These are phyloP conservation scores for Sphaerulina vaccinii DNA, from an alignment of 2,329 filamentous ascomycete genomes.

Conservation along the genomic window DNA sequence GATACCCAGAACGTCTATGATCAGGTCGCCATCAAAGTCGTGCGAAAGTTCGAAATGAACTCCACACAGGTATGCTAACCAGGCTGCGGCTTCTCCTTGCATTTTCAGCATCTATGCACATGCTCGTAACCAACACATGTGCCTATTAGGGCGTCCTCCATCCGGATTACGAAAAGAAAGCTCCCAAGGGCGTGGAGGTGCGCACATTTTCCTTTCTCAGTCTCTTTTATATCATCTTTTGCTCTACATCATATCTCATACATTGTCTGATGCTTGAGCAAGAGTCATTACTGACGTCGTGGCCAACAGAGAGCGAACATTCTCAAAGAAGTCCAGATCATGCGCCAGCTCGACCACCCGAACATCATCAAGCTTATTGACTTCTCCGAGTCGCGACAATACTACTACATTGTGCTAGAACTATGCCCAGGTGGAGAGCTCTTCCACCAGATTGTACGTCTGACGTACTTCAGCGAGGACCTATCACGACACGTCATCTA, in stretches of 20 bases:
- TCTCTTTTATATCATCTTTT: not conserved
- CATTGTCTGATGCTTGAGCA: constrained; percentile 2
- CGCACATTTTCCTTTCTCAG: constrained; percentile 45
- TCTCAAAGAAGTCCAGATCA: constrained; percentile 97
- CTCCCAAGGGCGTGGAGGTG: constrained; percentile 95
- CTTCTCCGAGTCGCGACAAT: constrained; percentile 89
- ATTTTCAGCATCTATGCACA: constrained; percentile 17
- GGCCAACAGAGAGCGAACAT: constrained; percentile 82
- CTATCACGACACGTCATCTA: constrained; percentile 90
- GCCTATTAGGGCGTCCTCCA: constrained; percentile 65
- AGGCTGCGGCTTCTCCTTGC: constrained; percentile 14
- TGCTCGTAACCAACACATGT: constrained; percentile 27
- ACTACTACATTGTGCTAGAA: constrained; percentile 97
- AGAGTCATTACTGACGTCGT: constrained; percentile 44
- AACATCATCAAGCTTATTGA: constrained; percentile 94
- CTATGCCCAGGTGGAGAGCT: constrained; percentile 92
- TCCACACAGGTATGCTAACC: constrained; percentile 82
- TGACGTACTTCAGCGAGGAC: constrained; percentile 98
- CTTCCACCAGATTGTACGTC: constrained; percentile 96
- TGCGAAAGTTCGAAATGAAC: constrained; percentile 99
- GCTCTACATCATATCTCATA: constrained; percentile 16
- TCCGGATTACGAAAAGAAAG: constrained; percentile 86
- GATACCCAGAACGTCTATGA: constrained; percentile 70
- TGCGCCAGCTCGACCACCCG: constrained; percentile 93
- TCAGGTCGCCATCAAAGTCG: constrained; percentile 96